phyloP scores from a whole-genome alignment of 805 yeast species.

The Pichia californica region DNA sequence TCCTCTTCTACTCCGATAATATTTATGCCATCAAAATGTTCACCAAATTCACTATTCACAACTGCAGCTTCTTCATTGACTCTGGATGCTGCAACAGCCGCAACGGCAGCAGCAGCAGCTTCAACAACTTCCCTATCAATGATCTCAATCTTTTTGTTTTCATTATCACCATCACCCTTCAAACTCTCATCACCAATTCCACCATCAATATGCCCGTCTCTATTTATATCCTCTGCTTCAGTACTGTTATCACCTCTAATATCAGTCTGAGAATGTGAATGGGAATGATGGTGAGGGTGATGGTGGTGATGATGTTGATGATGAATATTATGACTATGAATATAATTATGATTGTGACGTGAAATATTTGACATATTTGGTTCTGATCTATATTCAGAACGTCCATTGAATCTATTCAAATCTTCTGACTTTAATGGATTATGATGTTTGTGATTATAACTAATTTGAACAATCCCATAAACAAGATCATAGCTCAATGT shows the following conservation, averaged over 20 bases:
- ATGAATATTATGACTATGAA: too few relatives aligned
- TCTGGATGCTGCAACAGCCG: slow-evolving; percentile 8
- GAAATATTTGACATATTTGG: too few relatives aligned
- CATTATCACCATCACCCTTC: neutral
- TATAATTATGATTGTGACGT: too few relatives aligned
- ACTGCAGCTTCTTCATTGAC: neutral
- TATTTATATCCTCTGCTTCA: too few relatives aligned
- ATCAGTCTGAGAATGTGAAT: too few relatives aligned
- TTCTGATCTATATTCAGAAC: neutral
- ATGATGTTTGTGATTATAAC: slow-evolving; percentile 37
- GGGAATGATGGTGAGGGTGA: too few relatives aligned
- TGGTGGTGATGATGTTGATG: too few relatives aligned
- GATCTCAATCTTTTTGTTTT: neutral
- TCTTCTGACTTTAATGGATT: slow-evolving; percentile 19
- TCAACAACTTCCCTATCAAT: slow-evolving; percentile 3
- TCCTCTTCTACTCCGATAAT: neutral
- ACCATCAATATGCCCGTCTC: neutral
- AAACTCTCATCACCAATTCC: neutral
- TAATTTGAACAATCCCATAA: slow-evolving; percentile 32
- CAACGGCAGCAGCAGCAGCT: slow-evolving; percentile 12
- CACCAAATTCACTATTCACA: too few relatives aligned
- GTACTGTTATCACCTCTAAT: too few relatives aligned
- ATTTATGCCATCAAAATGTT: neutral
- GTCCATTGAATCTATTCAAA: slow-evolving; percentile 5
- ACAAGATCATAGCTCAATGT: slow-evolving; percentile 33